These are phyloP conservation scores for Boletus tylopilopsis DNA, from an alignment of 768 basidiomycete genomes.

Conservation along the genomic window DNA sequence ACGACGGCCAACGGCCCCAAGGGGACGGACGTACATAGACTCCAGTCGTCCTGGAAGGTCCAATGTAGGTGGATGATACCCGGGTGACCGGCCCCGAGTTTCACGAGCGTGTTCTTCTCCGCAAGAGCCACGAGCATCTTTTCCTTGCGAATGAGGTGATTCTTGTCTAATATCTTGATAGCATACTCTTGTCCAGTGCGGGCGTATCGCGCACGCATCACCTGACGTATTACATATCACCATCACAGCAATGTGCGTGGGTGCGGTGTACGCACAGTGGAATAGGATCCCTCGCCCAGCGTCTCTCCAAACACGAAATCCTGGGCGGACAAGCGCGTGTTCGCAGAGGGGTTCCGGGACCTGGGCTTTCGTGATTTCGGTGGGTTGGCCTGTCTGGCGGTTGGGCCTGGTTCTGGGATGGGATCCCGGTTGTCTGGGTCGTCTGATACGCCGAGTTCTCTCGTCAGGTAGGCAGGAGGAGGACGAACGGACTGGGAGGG, in stretches of 20 bases:
- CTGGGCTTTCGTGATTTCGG: slow-evolving; percentile 40
- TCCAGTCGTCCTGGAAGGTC: slow-evolving; percentile 82
- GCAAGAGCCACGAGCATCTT: slow-evolving; percentile 74
- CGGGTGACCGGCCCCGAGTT: slow-evolving; percentile 64
- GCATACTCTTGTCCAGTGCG: slow-evolving; percentile 65
- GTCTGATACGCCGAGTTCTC: slow-evolving; percentile 46
- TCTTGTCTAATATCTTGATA: slow-evolving; percentile 81
- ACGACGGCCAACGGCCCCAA: neutral
- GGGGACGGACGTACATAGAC: slow-evolving; percentile 60
- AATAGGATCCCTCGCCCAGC: slow-evolving; percentile 83
- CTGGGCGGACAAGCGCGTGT: slow-evolving; percentile 43
- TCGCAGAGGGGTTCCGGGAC: slow-evolving; percentile 46
- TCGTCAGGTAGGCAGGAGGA: slow-evolving; percentile 57
- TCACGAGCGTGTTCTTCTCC: slow-evolving; percentile 75
- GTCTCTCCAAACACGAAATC: slow-evolving; percentile 73
- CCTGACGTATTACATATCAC: slow-evolving; percentile 37
- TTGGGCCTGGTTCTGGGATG: slow-evolving; percentile 18
- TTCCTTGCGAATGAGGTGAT: slow-evolving; percentile 72
- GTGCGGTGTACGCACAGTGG: slow-evolving; percentile 52
- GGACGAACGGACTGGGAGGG: slow-evolving; percentile 31
- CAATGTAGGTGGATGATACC: slow-evolving; percentile 79
- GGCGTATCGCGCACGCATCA: slow-evolving; percentile 50
- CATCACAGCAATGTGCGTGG: neutral
- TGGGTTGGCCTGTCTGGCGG: no score
- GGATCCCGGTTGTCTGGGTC: slow-evolving; percentile 17